Percentiles rank a stretch among this genome's conserved stretches.
These are phyloP conservation scores for Nowakowskiella sp. DNA, from an alignment of 192 early-diverging fungal species.

Conservation along the genomic window DNA sequence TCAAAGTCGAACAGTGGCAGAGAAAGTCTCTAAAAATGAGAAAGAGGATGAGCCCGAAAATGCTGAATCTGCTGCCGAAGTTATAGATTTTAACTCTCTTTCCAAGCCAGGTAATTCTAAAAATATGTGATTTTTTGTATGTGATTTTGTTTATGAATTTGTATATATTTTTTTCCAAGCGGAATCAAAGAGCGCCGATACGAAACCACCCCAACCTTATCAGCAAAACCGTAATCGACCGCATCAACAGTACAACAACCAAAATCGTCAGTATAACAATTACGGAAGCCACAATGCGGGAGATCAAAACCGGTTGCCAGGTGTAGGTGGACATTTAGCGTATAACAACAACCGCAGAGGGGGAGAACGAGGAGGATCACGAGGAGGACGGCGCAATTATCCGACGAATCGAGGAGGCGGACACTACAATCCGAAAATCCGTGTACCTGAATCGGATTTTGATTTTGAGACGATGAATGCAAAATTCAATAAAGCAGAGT, in stretches of 20 bases:
- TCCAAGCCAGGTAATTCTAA: too few relatives aligned
- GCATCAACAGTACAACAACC: background rate
- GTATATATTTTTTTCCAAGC: background rate
- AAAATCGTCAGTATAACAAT: background rate
- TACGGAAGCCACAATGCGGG: background rate
- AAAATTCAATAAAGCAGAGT: constrained; percentile 85
- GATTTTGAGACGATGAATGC: constrained; percentile 95
- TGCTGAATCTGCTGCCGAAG: too few relatives aligned
- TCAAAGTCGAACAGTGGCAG: too few relatives aligned
- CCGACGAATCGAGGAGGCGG: constrained; percentile 21
- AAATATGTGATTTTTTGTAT: too few relatives aligned
- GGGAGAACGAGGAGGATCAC: constrained; percentile 21
- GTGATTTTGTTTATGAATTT: too few relatives aligned
- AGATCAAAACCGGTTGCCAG: constrained; percentile 40
- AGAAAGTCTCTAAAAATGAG: too few relatives aligned
- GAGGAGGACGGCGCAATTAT: constrained; percentile 27
- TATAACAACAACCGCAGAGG: constrained; percentile 33
- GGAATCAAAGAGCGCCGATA: background rate
- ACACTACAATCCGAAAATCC: constrained; percentile 26
- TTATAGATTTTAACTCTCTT: too few relatives aligned
- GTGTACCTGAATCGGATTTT: constrained; percentile 73
- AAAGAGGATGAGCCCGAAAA: too few relatives aligned
- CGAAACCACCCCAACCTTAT: too few relatives aligned
- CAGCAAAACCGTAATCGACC: too few relatives aligned
- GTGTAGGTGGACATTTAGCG: constrained; percentile 40